Conservation (phyloP, 1,284 basidiomycete genomes). For the Cronartium quercuum region DNA sequence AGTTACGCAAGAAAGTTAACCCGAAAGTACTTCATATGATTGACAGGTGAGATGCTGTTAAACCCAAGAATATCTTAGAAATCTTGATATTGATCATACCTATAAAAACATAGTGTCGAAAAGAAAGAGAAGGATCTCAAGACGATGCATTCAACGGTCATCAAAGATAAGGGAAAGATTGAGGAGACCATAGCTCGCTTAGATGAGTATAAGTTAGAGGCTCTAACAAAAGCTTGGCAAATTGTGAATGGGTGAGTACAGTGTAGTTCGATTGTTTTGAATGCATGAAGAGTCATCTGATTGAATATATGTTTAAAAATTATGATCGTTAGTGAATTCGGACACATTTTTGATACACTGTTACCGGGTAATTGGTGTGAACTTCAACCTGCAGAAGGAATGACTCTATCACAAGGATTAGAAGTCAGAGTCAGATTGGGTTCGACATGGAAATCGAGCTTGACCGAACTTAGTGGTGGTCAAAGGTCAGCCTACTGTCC, state of each 20-base stretch:
- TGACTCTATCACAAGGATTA: constrained; percentile 86
- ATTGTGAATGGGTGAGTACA: constrained; percentile 76
- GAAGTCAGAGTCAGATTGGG: constrained; percentile 96
- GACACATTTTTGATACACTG: constrained; percentile 90
- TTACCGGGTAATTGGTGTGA: constrained; percentile 95
- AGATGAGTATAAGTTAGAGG: constrained; percentile 88
- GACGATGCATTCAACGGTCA: constrained; percentile 80
- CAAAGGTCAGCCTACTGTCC: constrained; percentile 64
- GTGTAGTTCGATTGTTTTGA: too few species aligned
- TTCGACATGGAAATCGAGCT: constrained; percentile 90
- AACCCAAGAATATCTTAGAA: not conserved
- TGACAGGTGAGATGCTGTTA: constrained; percentile 61
- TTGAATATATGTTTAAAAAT: too few species aligned
- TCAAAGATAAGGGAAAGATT: constrained; percentile 93
- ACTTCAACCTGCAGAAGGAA: constrained; percentile 83
- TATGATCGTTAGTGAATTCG: constrained; percentile 72
- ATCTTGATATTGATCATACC: not conserved
- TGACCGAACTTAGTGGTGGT: constrained; percentile 94
- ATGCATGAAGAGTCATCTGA: too few species aligned
- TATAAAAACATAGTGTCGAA: constrained; percentile 63
- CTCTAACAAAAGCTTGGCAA: constrained; percentile 87
- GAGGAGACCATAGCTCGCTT: constrained; percentile 88
- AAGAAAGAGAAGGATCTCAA: constrained; percentile 81
- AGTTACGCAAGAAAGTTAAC: constrained; percentile 91
- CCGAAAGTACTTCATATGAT: constrained; percentile 94